Base-by-base conservation (phyloP, 371 early-diverging fungal genomes). In the Mortierella sp. region DNA sequence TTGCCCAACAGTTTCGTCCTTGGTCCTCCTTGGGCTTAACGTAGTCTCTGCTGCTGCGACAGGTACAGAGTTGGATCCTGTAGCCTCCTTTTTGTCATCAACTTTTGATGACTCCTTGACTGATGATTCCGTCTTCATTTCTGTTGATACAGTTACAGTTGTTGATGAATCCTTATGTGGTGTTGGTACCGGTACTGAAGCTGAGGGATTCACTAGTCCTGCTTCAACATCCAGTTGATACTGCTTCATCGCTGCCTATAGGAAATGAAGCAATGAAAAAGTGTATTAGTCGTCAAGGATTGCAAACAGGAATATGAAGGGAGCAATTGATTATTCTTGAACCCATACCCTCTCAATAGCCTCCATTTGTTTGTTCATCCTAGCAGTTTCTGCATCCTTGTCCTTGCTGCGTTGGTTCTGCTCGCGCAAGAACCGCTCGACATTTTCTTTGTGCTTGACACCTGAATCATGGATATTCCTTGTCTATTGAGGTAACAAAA, bases 381-480 rank as follows among this genome's bases (percentile, higher is more conserved):
- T 81, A 28, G 80, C 84, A 4, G 76, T 80, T 26, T 87, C 85
- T 26, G 82, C 83, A 26, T 82, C 75, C 53, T 87, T 86, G 32
- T 89, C 80, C 50, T 80, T 83, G 43, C 84, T 84, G 17, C 85
- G 80, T 50, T 87, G 89, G 39, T 86, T 85, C 17, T 89, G 84
- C 41, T 87, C 87, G 19, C 89, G 85, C 14, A 93, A 70, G 55
- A 88, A 91, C 5, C 83, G 69, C 31, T 90, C 90, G 0, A 91
- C 88, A 56, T 86, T 83, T 28, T 86, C 87, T 72, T 92, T 93
- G 70, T 93, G 93, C 46, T 87, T 83, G 23, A 69, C 68, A 39
- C 91, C 93, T 50, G 60, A 76, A 59, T 93, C 91, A 61, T 93
- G 93, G 31, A 80, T 80, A 59, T 83, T 78, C 53, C 90, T 84